These are phyloP conservation scores for Thymus quinquecostatus DNA, from an alignment of 257 asterid species.

Conservation along the genomic window DNA sequence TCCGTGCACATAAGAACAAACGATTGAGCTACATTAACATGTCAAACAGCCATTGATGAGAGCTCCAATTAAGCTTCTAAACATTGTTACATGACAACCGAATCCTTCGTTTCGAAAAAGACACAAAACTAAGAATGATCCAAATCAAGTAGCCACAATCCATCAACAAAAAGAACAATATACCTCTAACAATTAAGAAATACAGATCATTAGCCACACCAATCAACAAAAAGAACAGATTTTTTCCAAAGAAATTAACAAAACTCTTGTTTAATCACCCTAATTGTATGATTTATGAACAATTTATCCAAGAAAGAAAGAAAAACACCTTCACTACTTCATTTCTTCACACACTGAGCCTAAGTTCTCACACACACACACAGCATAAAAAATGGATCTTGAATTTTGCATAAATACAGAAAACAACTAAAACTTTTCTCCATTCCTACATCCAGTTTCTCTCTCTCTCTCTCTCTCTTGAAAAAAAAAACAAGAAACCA, in stretches of 20 bases:
- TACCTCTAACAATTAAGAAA: background rate
- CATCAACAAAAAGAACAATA: background rate
- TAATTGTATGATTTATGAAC: conserved; percentile 24
- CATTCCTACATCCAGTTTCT: background rate
- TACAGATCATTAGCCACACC: background rate
- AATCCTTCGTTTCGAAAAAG: no score
- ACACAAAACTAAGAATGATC: background rate
- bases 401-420: background rate
- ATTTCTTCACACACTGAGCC: conserved; percentile 5
- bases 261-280: background rate
- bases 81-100: background rate
- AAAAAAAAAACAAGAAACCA: conserved; percentile 21
- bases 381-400: no score
- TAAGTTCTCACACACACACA: background rate
- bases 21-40: background rate
- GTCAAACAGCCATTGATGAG: background rate
- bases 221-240: background rate
- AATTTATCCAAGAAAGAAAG: background rate
- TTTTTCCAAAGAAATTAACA: background rate
- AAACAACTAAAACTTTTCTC: background rate
- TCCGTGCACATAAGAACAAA: conserved; percentile 11
- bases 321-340: background rate
- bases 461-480: background rate
- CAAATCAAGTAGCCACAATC: background rate
- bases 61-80: background rate